These are phyloP conservation scores for Noccaea caerulescens DNA, from an alignment of 345 rosid genomes.

Conservation along the genomic window DNA sequence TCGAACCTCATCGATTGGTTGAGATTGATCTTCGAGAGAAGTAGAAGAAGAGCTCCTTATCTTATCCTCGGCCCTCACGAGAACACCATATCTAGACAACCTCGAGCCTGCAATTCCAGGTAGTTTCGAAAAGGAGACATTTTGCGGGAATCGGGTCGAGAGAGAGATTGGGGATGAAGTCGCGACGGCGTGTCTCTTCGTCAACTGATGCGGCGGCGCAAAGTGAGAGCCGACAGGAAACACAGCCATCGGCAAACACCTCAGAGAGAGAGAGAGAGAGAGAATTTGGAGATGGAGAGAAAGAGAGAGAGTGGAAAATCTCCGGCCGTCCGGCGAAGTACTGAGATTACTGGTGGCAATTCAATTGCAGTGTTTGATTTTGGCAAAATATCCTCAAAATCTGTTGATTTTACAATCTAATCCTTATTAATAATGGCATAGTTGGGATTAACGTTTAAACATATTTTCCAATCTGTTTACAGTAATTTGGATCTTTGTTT, in stretches of 20 bases:
- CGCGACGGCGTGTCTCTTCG: constrained; percentile 38
- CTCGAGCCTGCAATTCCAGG: constrained; percentile 54
- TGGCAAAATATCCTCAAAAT: constrained; percentile 11
- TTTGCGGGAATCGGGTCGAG: constrained; percentile 40
- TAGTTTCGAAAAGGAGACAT: constrained; percentile 41
- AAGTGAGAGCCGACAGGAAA: constrained; percentile 53
- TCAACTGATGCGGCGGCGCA: constrained; percentile 44
- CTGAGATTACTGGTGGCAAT: constrained; percentile 15
- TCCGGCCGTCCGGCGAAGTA: constrained; percentile 33
- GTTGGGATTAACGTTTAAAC: not conserved
- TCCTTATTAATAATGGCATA: not conserved
- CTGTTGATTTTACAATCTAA: constrained; percentile 13
- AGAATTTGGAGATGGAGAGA: not conserved
- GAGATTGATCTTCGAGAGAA: constrained; percentile 41
- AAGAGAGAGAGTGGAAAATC: not conserved
- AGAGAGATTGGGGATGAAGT: constrained; percentile 33
- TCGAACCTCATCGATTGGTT: constrained; percentile 57
- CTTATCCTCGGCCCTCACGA: constrained; percentile 77
- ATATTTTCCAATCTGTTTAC: not conserved
- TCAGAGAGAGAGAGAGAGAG: not conserved
- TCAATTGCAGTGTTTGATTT: constrained; percentile 8
- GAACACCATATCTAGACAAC: constrained; percentile 48
- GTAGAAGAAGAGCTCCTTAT: constrained; percentile 49
- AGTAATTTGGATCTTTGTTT: not conserved
- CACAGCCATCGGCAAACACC: constrained; percentile 61